A percentile compares a stretch with the other conserved stretches of the same genome.
Conservation (phyloP, 1,284 basidiomycete genomes). For the Cryptococcus floricola region DNA sequence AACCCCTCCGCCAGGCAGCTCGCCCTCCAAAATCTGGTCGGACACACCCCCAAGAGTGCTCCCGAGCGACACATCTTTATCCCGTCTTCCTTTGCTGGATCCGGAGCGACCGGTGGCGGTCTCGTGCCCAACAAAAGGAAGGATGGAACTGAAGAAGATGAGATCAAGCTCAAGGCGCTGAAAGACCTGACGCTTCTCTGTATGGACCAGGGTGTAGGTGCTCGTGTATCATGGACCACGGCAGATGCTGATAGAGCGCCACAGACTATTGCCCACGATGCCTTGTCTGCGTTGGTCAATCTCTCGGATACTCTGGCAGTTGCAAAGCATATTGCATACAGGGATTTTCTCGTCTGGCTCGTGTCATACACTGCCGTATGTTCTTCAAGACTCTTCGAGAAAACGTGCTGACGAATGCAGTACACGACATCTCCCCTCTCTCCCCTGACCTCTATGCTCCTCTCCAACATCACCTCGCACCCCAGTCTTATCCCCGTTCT, state of each 20-base stretch:
- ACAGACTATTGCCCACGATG: conserved; percentile 88
- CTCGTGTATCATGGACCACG: neutral
- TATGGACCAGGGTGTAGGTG: conserved; percentile 71
- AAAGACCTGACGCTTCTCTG: conserved; percentile 76
- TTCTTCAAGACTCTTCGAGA: conserved; percentile 10
- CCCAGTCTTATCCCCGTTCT: conserved; percentile 65
- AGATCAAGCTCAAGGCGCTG: conserved; percentile 57
- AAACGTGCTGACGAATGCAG: conserved; percentile 50
- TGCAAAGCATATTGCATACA: conserved; percentile 66
- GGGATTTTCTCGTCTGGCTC: conserved; percentile 73
- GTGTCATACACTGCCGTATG: conserved; percentile 86
- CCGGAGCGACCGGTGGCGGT: conserved; percentile 53
- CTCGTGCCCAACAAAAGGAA: conserved; percentile 44
- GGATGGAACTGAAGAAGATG: conserved; percentile 55
- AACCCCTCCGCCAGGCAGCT: conserved; percentile 85
- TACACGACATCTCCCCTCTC: conserved; percentile 84
- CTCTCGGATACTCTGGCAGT: conserved; percentile 79
- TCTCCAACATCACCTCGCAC: conserved; percentile 88
- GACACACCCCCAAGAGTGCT: conserved; percentile 69
- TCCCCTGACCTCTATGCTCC: conserved; percentile 91
- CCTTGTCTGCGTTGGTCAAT: conserved; percentile 90
- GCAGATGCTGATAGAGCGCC: conserved; percentile 1
- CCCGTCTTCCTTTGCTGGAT: conserved; percentile 35
- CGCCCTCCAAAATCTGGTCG: conserved; percentile 75
- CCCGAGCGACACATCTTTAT: conserved; percentile 73